Conservation (phyloP, 768 basidiomycete genomes). For the Phaffia australis region DNA sequence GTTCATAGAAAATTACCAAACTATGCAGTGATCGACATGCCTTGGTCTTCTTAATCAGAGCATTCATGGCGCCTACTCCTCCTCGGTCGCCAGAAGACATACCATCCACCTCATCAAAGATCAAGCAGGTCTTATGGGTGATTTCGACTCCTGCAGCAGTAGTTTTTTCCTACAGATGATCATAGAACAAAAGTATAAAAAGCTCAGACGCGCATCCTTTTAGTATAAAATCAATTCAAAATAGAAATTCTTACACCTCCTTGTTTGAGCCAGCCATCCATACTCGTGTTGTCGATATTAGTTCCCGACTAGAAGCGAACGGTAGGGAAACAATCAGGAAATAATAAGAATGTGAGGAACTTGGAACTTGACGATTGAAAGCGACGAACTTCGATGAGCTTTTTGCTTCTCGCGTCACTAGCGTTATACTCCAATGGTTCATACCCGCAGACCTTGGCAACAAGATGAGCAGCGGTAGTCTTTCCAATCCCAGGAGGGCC, state of each 20-base stretch:
- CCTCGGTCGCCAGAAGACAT: slow-evolving; percentile 98
- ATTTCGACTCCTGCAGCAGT: slow-evolving; percentile 63
- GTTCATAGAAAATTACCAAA: not conserved
- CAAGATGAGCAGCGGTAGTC: slow-evolving; percentile 88
- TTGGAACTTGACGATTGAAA: slow-evolving; percentile 16
- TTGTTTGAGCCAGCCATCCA: slow-evolving; percentile 57
- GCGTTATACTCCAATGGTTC: slow-evolving; percentile 93
- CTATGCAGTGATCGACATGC: slow-evolving; percentile 39
- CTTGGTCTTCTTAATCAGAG: slow-evolving; percentile 84
- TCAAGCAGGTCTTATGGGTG: slow-evolving; percentile 71
- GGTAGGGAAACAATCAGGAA: not conserved
- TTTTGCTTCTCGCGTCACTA: slow-evolving; percentile 89
- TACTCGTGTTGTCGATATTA: slow-evolving; percentile 75
- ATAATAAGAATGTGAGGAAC: not conserved
- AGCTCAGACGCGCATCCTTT: slow-evolving; percentile 41
- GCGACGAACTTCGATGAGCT: slow-evolving; percentile 70
- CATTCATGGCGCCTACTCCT: slow-evolving; percentile 85
- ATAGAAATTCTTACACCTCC: slow-evolving; percentile 38
- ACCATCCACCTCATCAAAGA: slow-evolving; percentile 99
- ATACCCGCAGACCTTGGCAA: slow-evolving; percentile 79
- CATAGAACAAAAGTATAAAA: not conserved
- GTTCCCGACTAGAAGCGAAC: slow-evolving; percentile 55
- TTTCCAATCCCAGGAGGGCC: slow-evolving; percentile 97
- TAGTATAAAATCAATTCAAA: slow-evolving; percentile 36
- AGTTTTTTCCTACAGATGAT: slow-evolving; percentile 41